These are phyloP conservation scores for Aspergillus ellipticus DNA, from an alignment of 495 filamentous ascomycete genomes.

Conservation along the genomic window DNA sequence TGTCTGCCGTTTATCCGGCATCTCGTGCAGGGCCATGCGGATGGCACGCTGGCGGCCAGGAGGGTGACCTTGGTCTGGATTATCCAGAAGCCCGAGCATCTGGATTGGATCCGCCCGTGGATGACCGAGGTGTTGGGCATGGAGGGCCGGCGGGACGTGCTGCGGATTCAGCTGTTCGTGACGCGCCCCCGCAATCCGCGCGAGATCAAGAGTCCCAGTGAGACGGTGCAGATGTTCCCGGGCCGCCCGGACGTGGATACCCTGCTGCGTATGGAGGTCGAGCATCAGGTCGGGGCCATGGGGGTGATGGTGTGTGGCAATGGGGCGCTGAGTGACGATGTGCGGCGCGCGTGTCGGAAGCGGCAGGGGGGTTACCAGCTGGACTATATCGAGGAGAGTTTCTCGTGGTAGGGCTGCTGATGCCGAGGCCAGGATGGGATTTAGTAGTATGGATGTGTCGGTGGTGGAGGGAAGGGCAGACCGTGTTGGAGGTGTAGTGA, in stretches of 20 bases:
- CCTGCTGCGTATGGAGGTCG: conserved; percentile 62
- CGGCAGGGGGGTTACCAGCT: not conserved
- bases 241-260: conserved; percentile 67
- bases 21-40: conserved; percentile 56
- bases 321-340: conserved; percentile 71
- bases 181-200: conserved; percentile 64
- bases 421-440: not conserved
- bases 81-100: conserved; percentile 67
- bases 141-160: conserved; percentile 61
- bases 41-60: conserved; percentile 60
- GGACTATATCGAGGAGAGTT: conserved; percentile 2
- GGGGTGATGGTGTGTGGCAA: conserved; percentile 75
- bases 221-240: conserved; percentile 67
- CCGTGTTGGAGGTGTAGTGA: too few species aligned
- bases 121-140: conserved; percentile 72
- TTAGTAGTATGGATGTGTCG: too few species aligned
- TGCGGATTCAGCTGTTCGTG: conserved; percentile 72
- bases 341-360: conserved; percentile 26
- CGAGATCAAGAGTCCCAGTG: conserved; percentile 58
- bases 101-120: conserved; percentile 81
- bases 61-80: conserved; percentile 44
- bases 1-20: conserved; percentile 66
- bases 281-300: conserved; percentile 68
- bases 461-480: too few species aligned
- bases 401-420: not conserved